phyloP scores from a whole-genome alignment of 2,329 filamentous ascomycete genomes.

The Macrophomina tecta region DNA sequence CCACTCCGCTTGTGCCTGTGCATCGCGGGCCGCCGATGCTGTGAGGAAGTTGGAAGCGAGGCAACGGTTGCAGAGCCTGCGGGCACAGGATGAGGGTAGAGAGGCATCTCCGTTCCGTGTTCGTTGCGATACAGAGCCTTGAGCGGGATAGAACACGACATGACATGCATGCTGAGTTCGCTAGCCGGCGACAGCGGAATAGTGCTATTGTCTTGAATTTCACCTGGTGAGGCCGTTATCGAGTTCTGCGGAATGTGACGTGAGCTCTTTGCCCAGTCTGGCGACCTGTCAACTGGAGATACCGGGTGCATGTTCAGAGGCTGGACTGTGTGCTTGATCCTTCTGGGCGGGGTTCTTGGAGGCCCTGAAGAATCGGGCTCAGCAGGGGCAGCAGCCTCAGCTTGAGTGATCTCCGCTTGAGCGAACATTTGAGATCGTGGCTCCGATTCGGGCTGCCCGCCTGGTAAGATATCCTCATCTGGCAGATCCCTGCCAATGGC shows the following conservation, averaged over 20 bases:
- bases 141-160: conserved; percentile 65
- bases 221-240: conserved; percentile 41
- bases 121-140: conserved; percentile 42
- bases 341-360: conserved; percentile 20
- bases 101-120: conserved; percentile 45
- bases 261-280: conserved; percentile 33
- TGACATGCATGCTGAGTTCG: conserved; percentile 61
- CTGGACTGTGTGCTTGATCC: neutral
- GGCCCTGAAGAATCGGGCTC: neutral
- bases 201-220: conserved; percentile 35
- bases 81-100: conserved; percentile 47
- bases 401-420: neutral
- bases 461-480: conserved; percentile 74
- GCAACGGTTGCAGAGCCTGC: conserved; percentile 1
- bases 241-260: conserved; percentile 47
- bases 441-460: conserved; percentile 65
- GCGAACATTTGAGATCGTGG: neutral
- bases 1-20: conserved; percentile 78
- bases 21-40: conserved; percentile 42
- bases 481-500: conserved; percentile 64
- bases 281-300: neutral
- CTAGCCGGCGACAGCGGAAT: conserved; percentile 53
- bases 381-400: neutral
- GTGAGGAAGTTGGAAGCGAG: conserved; percentile 28
- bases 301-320: conserved; percentile 2